phyloP scores from a whole-genome alignment of 495 filamentous ascomycete species.

The Echria macrotheca region DNA sequence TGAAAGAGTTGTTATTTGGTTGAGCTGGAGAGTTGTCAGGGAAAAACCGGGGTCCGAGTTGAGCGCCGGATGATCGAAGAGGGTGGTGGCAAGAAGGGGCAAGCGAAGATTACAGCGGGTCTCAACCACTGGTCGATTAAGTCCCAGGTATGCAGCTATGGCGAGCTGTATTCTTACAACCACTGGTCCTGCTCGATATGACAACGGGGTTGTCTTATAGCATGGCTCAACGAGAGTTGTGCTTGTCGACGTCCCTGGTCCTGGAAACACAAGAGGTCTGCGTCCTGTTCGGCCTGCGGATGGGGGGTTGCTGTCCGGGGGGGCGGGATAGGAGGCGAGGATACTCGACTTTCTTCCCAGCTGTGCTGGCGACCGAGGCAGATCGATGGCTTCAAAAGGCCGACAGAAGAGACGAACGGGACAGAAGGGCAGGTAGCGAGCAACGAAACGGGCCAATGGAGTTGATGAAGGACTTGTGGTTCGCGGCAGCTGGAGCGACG shows the following conservation, averaged over 20 bases:
- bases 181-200: slow-evolving; percentile 9
- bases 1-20: slow-evolving; percentile 25
- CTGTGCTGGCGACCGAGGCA: slow-evolving; percentile 16
- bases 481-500: slow-evolving; percentile 22
- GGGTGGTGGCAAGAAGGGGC: slow-evolving; percentile 17
- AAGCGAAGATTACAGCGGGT: slow-evolving; percentile 24
- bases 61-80: slow-evolving; percentile 15
- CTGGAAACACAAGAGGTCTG: slow-evolving; percentile 4
- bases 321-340: slow-evolving; percentile 11
- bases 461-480: slow-evolving; percentile 18
- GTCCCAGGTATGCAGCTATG: slow-evolving; percentile 22
- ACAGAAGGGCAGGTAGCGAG: slow-evolving; percentile 24
- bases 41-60: slow-evolving; percentile 11
- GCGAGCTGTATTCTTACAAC: slow-evolving; percentile 12
- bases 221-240: slow-evolving; percentile 13
- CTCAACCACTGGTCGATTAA: slow-evolving; percentile 22
- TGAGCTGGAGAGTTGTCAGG: slow-evolving; percentile 13
- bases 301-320: slow-evolving; percentile 15
- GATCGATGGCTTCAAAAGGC: slow-evolving; percentile 10
- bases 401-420: slow-evolving; percentile 15
- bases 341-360: slow-evolving; percentile 13
- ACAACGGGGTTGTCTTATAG: slow-evolving; percentile 14
- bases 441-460: slow-evolving; percentile 24
- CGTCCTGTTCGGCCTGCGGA: slow-evolving; percentile 1
- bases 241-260: slow-evolving; percentile 2